Base-by-base conservation (phyloP, 1,139 yeast genomes). In the Protomyces lactucae-debilis region DNA sequence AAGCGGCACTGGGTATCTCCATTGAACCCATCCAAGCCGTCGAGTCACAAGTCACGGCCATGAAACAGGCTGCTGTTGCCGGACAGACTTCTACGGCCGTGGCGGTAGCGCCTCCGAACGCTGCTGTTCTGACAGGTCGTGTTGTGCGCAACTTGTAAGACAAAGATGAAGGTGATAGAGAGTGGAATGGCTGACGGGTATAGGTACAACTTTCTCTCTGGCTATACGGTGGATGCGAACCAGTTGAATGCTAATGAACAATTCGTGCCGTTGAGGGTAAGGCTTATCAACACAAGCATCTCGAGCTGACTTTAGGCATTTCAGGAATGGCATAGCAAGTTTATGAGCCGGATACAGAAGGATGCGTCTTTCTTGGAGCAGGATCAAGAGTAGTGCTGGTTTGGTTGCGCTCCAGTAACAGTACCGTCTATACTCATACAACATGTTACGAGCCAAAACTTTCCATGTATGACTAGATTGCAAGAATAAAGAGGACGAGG, bases 301-400 rank as follows among this genome's bases (percentile, higher is more conserved):
- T 21, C 5, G 52, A 39, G 53, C 52, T 39, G 9, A 45, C 18
- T 10, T 8, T 18, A 86, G 72, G 89, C 86, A 56, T 92, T 93
- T 72, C 96, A 93, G 73, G 86, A 84, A 46, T 93, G 99, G 99
- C 70, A 99, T 98, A 85, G 82, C 68, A 93, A 91, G 76, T 95
- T 93, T 76, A 87, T 83, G 74, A 76, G 83, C 14, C 86, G 87
- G 72, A 73, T 93, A 65, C 80, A 83, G 18, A 86, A 86, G 68
- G 95, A 95, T 73, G 97, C 97, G 0, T 83, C 83, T 65, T 93
- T 90, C 72, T 76, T 93, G 60, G 89, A 88, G 10, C 63, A 65
- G 35, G 68, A 66, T 18, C 60, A 66, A 35, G 64, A 45, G 10
- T 28, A 28, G 32, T 28, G 32, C 32, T 28, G 32, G 8, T 28